Percentiles rank a stretch among this genome's conserved stretches.
Evolutionary conservation across 129 eudicot species (phyloP).

Genomic region (Sambucus nigra): DNA sequence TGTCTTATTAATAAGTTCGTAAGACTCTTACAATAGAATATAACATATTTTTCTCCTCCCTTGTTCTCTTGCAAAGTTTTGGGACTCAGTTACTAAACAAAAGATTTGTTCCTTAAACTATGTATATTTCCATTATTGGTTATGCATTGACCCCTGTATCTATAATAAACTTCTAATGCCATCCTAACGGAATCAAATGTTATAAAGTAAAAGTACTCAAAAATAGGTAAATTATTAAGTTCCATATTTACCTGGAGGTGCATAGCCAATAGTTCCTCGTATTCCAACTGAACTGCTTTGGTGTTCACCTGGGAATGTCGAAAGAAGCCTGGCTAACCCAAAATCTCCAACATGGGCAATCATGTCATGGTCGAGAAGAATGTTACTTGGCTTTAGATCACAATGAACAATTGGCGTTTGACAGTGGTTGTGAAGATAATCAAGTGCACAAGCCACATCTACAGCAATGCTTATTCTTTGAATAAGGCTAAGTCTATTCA

Average conservation of each 20-base stretch:
- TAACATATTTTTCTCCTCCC: too few species aligned
- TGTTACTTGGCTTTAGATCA: slow-evolving; percentile 48
- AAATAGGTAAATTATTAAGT: too few species aligned
- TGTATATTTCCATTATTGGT: too few species aligned
- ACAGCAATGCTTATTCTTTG: slow-evolving; percentile 31
- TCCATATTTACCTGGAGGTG: slow-evolving; percentile 33
- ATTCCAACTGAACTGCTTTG: slow-evolving; percentile 26
- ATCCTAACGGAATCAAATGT: too few species aligned
- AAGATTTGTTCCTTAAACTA: too few species aligned
- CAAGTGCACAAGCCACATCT: slow-evolving; percentile 43
- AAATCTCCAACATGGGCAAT: slow-evolving; percentile 45
- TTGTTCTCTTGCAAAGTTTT: too few species aligned
- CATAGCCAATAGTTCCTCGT: slow-evolving; percentile 37
- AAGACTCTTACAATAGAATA: too few species aligned
- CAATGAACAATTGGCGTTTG: slow-evolving; percentile 39
- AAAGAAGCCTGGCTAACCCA: slow-evolving; percentile 32
- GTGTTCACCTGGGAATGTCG: slow-evolving; percentile 13
- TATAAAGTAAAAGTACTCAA: too few species aligned
- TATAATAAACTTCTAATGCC: too few species aligned
- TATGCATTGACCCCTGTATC: too few species aligned
- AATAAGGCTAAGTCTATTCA: slow-evolving; percentile 13
- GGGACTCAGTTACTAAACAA: too few species aligned
- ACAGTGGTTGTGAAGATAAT: slow-evolving; percentile 35
- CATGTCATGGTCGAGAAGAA: slow-evolving; percentile 42
- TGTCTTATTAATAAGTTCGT: too few species aligned